Percentiles rank a stretch among this genome's conserved stretches.
These are phyloP conservation scores for Noccaea caerulescens DNA, from an alignment of 345 rosid species.

Conservation along the genomic window DNA sequence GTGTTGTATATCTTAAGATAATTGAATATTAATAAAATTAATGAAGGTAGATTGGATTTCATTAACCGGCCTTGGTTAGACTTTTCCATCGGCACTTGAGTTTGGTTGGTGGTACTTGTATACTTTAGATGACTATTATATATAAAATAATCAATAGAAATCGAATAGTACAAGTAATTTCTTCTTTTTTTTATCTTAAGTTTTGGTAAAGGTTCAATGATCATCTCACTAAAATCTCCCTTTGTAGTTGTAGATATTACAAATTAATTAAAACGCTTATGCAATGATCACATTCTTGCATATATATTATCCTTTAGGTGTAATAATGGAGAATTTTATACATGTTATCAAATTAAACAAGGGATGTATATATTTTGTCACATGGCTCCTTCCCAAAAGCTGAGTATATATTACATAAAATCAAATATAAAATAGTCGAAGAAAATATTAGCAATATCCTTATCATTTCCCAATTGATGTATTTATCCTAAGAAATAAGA, in stretches of 20 bases:
- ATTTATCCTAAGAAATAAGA: slow-evolving; percentile 29
- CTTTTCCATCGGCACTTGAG: slow-evolving; percentile 26
- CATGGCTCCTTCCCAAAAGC: slow-evolving; percentile 38
- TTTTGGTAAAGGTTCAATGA: slow-evolving; percentile 39
- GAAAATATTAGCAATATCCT: slow-evolving; percentile 35
- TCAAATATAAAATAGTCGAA: background rate
- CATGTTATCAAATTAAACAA: slow-evolving; percentile 27
- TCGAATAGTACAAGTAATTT: slow-evolving; percentile 23
- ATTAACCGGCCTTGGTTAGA: slow-evolving; percentile 22
- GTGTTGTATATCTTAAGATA: background rate
- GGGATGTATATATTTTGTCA: slow-evolving; percentile 29
- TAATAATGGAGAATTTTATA: slow-evolving; percentile 31
- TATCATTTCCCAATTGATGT: slow-evolving; percentile 10
- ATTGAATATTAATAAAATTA: slow-evolving; percentile 9
- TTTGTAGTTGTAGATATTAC: slow-evolving; percentile 27
- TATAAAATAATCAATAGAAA: slow-evolving; percentile 1
- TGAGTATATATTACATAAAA: slow-evolving; percentile 9
- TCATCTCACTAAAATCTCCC: slow-evolving; percentile 30
- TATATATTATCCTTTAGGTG: slow-evolving; percentile 32
- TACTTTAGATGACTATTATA: slow-evolving; percentile 16
- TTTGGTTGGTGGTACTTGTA: slow-evolving; percentile 34
- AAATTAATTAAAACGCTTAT: slow-evolving; percentile 22
- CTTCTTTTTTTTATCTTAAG: background rate
- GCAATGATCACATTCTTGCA: slow-evolving; percentile 33
- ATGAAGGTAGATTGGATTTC: slow-evolving; percentile 20